A percentile compares a stretch with the other conserved stretches of the same genome.
Conservation (phyloP, 805 yeast species). For the Yamadazyma phyllophila region DNA sequence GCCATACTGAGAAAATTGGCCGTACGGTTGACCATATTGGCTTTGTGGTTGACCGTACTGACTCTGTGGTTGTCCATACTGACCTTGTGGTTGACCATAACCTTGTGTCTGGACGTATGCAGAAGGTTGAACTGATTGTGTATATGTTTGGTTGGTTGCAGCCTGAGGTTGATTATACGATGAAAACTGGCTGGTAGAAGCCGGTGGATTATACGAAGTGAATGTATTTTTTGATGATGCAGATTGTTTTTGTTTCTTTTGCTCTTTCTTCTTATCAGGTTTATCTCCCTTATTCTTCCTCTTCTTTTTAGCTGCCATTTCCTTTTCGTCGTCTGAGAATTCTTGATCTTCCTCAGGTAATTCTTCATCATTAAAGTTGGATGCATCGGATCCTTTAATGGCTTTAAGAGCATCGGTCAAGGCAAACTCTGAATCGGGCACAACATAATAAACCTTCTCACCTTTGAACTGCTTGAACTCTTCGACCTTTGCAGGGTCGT, state of each 20-base stretch:
- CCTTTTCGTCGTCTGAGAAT: slow-evolving; percentile 91
- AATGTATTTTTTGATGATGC: background rate
- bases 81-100: background rate
- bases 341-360: slow-evolving; percentile 91
- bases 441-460: slow-evolving; percentile 67
- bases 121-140: background rate
- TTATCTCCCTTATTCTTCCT: slow-evolving; percentile 56
- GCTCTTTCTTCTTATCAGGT: slow-evolving; percentile 24
- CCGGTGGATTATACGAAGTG: slow-evolving; percentile 5
- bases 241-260: slow-evolving; percentile 2
- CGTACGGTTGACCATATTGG: background rate
- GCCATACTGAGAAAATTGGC: background rate
- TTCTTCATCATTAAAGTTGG: slow-evolving; percentile 93
- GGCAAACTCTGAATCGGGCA: slow-evolving; percentile 74
- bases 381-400: slow-evolving; percentile 88
- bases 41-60: background rate
- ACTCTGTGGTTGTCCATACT: background rate
- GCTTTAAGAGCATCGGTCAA: slow-evolving; percentile 70
- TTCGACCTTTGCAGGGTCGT: slow-evolving; percentile 47
- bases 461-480: slow-evolving; percentile 51
- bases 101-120: background rate
- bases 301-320: slow-evolving; percentile 62
- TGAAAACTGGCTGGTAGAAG: background rate
- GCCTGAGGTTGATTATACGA: slow-evolving; percentile 7
- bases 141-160: background rate